Evolutionary conservation across 2,329 filamentous ascomycete species (phyloP).

Genomic region (Pseudodiploospora longispora): DNA sequence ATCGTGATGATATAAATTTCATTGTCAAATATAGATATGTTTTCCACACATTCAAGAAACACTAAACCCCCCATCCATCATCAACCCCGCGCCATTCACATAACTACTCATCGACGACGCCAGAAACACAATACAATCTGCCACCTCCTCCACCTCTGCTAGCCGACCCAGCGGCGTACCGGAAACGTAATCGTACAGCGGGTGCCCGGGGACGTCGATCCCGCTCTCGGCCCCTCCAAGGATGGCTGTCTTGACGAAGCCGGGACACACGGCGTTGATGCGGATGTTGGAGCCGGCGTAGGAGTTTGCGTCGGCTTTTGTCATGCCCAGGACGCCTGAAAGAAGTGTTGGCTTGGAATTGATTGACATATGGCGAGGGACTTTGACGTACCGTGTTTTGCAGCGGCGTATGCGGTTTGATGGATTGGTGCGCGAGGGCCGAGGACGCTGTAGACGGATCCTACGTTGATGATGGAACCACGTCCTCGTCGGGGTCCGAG

Average conservation of each 20-base stretch:
- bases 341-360: neutral
- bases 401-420: slow-evolving; percentile 39
- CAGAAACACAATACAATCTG: slow-evolving; percentile 43
- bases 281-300: slow-evolving; percentile 45
- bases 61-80: slow-evolving; percentile 38
- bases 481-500: slow-evolving; percentile 31
- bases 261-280: slow-evolving; percentile 54
- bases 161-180: slow-evolving; percentile 41
- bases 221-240: slow-evolving; percentile 13
- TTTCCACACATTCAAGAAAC: neutral
- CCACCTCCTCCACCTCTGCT: slow-evolving; percentile 43
- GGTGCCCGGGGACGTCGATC: slow-evolving; percentile 17
- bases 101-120: slow-evolving; percentile 45
- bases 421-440: slow-evolving; percentile 26
- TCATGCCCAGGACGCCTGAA: slow-evolving; percentile 39
- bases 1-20: too few relatives aligned
- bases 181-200: slow-evolving; percentile 30
- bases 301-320: slow-evolving; percentile 42
- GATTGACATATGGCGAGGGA: neutral
- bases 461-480: slow-evolving; percentile 46
- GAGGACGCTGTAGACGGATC: slow-evolving; percentile 43
- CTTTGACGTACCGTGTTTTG: slow-evolving; percentile 38
- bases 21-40: too few relatives aligned
- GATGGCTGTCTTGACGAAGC: slow-evolving; percentile 37
- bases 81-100: slow-evolving; percentile 38